These are phyloP conservation scores for Coemansia sp. DNA, from an alignment of 192 early-diverging fungal genomes.

Conservation along the genomic window DNA sequence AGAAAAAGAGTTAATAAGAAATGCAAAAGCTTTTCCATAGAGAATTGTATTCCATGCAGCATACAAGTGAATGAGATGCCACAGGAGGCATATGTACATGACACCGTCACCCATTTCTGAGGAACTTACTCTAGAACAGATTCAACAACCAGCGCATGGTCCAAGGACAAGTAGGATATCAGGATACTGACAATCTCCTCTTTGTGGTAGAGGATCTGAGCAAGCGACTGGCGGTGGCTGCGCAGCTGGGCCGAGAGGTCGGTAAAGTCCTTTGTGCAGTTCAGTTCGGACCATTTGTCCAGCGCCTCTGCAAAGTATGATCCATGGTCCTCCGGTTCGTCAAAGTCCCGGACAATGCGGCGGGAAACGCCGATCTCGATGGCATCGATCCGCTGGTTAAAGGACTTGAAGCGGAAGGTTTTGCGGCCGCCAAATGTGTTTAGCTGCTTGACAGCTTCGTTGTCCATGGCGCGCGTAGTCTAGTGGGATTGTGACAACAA, in stretches of 20 bases:
- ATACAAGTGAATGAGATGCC: no score
- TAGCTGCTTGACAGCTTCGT: conserved; percentile 33
- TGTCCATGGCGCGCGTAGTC: conserved; percentile 15
- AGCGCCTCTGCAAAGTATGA: conserved; percentile 85
- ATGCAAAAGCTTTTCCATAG: no score
- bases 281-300: conserved; percentile 86
- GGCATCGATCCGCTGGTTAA: conserved; percentile 62
- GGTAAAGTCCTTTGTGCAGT: conserved; percentile 80
- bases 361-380: conserved; percentile 84
- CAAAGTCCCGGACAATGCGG: conserved; percentile 60
- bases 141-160: conserved; percentile 70
- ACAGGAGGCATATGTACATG: no score
- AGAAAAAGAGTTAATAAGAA: neutral
- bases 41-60: no score
- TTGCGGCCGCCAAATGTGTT: conserved; percentile 49
- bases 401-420: conserved; percentile 47
- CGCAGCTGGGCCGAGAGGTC: conserved; percentile 68
- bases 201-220: conserved; percentile 91
- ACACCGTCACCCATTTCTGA: no score
- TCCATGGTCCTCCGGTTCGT: conserved; percentile 60
- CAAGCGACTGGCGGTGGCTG: conserved; percentile 68
- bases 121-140: conserved; percentile 75
- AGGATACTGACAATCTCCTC: conserved; percentile 67
- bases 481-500: neutral
- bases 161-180: conserved; percentile 63